phyloP scores from a whole-genome alignment of 257 asterid genomes.

The Petunia axillaris region DNA sequence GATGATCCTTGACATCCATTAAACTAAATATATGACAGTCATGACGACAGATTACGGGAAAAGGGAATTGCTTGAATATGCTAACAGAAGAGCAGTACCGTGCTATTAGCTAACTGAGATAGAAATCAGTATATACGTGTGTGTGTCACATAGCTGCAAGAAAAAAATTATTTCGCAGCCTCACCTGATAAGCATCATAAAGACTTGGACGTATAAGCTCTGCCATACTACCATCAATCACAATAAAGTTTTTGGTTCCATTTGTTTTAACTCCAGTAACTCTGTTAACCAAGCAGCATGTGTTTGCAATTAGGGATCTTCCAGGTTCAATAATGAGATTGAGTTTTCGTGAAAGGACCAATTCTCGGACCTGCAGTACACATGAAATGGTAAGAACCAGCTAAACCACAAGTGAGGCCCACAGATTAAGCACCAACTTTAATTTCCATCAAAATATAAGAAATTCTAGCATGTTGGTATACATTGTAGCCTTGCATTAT shows the following conservation, averaged over 20 bases:
- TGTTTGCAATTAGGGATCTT: slow-evolving; percentile 90
- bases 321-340: slow-evolving; percentile 98
- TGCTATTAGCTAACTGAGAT: neutral
- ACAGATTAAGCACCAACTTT: neutral
- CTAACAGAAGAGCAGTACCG: neutral
- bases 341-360: slow-evolving; percentile 80
- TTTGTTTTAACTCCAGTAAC: slow-evolving; percentile 96
- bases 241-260: slow-evolving; percentile 84
- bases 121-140: neutral
- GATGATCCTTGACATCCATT: neutral
- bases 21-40: neutral
- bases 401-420: neutral
- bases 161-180: slow-evolving; percentile 22
- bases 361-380: slow-evolving; percentile 67
- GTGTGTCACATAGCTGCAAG: neutral
- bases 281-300: slow-evolving; percentile 89
- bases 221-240: slow-evolving; percentile 97
- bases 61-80: neutral
- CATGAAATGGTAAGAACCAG: neutral
- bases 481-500: neutral
- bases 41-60: neutral
- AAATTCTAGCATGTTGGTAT: slow-evolving; percentile 13
- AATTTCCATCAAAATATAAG: neutral
- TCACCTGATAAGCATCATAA: slow-evolving; percentile 88
- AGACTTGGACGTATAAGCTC: slow-evolving; percentile 97